phyloP scores from a whole-genome alignment of 1,284 basidiomycete species.

The Erythrobasidium hasegawianum region DNA sequence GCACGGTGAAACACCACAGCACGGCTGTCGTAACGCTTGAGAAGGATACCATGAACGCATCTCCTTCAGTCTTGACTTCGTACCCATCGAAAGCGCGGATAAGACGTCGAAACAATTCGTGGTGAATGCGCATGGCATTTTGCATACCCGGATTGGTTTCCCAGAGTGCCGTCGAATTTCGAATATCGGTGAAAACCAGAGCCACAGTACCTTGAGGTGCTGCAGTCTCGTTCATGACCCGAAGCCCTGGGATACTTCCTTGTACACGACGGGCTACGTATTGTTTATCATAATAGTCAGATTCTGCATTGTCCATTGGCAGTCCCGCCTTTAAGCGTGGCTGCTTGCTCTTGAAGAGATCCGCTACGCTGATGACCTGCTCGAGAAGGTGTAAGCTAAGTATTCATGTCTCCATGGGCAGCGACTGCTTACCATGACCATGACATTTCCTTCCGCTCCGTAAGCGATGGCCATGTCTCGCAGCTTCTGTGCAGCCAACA shows the following conservation, averaged over 20 bases:
- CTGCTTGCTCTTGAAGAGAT: slow-evolving; percentile 36
- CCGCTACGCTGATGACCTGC: slow-evolving; percentile 33
- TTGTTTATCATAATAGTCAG: slow-evolving; percentile 42
- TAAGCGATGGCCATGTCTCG: slow-evolving; percentile 96
- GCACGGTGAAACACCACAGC: slow-evolving; percentile 87
- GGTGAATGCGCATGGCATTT: slow-evolving; percentile 88
- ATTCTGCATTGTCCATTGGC: slow-evolving; percentile 34
- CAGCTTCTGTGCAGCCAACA: slow-evolving; percentile 95
- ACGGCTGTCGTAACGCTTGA: slow-evolving; percentile 79
- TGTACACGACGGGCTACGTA: slow-evolving; percentile 35
- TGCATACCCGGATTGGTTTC: slow-evolving; percentile 96
- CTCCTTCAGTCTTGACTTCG: slow-evolving; percentile 99
- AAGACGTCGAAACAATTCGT: slow-evolving; percentile 77
- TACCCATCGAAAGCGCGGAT: slow-evolving; percentile 91
- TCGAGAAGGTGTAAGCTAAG: neutral
- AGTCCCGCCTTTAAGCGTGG: slow-evolving; percentile 4
- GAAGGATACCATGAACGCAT: slow-evolving; percentile 99
- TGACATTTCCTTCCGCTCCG: slow-evolving; percentile 86
- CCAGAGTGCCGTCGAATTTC: slow-evolving; percentile 96
- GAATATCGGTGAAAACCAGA: slow-evolving; percentile 96
- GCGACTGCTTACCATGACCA: slow-evolving; percentile 87
- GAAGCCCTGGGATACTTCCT: slow-evolving; percentile 43
- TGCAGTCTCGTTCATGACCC: slow-evolving; percentile 45
- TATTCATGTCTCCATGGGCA: neutral
- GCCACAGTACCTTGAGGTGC: slow-evolving; percentile 86